Evolutionary conservation across 2,329 filamentous ascomycete species (phyloP).

Genomic region (Ampelomyces quisqualis): DNA sequence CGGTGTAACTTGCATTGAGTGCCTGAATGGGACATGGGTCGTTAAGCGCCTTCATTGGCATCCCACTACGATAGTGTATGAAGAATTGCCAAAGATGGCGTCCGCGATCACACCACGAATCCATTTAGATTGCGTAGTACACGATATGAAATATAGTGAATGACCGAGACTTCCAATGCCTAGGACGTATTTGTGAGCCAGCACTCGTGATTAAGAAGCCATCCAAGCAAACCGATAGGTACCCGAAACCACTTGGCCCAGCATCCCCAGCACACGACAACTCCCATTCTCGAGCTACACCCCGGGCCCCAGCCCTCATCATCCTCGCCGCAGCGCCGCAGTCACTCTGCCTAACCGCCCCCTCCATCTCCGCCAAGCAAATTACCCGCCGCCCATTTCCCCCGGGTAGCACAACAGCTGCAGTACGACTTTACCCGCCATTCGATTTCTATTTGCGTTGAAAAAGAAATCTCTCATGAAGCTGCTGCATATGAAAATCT

Average conservation of each 20-base stretch:
- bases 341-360: conserved; percentile 2
- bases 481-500: too few relatives aligned
- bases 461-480: too few relatives aligned
- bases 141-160: too few relatives aligned
- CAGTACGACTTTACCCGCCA: too few relatives aligned
- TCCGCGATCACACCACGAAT: conserved; percentile 1
- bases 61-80: not conserved
- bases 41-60: conserved; percentile 2
- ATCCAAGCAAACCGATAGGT: not conserved
- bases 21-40: conserved; percentile 7
- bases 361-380: conserved; percentile 7
- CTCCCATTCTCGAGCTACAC: too few relatives aligned
- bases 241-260: not conserved
- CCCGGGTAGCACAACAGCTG: not conserved
- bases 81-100: not conserved
- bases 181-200: too few relatives aligned
- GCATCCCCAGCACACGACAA: too few relatives aligned
- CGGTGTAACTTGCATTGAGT: conserved; percentile 2
- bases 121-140: too few relatives aligned
- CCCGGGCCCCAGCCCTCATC: too few relatives aligned
- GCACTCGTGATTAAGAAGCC: too few relatives aligned
- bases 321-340: too few relatives aligned
- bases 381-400: conserved; percentile 9
- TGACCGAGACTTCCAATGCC: not conserved
- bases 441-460: not conserved